Evolutionary conservation across 192 early-diverging fungal genomes (phyloP).

Genomic region (Phlyctochytrium planicorne): DNA sequence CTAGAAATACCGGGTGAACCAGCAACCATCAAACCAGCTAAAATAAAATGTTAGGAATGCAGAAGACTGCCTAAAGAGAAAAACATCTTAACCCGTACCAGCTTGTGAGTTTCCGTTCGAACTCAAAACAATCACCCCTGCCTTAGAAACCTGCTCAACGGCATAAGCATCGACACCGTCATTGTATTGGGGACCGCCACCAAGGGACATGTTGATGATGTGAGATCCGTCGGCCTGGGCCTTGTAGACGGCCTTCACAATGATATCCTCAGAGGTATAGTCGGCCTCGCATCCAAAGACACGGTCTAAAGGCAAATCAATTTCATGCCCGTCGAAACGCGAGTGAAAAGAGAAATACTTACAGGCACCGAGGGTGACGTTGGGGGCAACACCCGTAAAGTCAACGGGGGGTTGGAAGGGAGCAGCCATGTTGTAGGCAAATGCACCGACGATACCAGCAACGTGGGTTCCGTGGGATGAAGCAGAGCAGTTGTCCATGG

Average conservation of each 20-base stretch:
- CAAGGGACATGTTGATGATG: constrained; percentile 84
- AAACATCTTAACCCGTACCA: constrained; percentile 1
- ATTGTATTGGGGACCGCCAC: constrained; percentile 59
- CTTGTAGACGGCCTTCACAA: constrained; percentile 71
- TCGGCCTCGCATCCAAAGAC: constrained; percentile 33
- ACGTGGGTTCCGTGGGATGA: constrained; percentile 48
- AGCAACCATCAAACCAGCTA: constrained; percentile 56
- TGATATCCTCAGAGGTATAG: constrained; percentile 61
- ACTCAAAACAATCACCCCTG: constrained; percentile 49
- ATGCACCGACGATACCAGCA: constrained; percentile 46
- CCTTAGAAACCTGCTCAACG: constrained; percentile 45
- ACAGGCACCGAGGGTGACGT: constrained; percentile 74
- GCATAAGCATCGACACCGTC: constrained; percentile 61
- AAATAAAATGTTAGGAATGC: background rate
- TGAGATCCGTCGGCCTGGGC: constrained; percentile 73
- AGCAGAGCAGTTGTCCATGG: constrained; percentile 36
- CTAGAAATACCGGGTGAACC: constrained; percentile 14
- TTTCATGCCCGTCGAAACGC: constrained; percentile 64
- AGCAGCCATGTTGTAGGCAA: constrained; percentile 27
- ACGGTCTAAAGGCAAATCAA: constrained; percentile 41
- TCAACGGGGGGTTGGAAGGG: constrained; percentile 12
- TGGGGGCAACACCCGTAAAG: constrained; percentile 75
- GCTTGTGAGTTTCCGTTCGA: constrained; percentile 76
- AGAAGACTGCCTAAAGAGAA: background rate
- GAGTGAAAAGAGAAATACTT: constrained; percentile 15